Evolutionary conservation across 495 filamentous ascomycete genomes (phyloP).

Genomic region (Penicillium pancosmium): DNA sequence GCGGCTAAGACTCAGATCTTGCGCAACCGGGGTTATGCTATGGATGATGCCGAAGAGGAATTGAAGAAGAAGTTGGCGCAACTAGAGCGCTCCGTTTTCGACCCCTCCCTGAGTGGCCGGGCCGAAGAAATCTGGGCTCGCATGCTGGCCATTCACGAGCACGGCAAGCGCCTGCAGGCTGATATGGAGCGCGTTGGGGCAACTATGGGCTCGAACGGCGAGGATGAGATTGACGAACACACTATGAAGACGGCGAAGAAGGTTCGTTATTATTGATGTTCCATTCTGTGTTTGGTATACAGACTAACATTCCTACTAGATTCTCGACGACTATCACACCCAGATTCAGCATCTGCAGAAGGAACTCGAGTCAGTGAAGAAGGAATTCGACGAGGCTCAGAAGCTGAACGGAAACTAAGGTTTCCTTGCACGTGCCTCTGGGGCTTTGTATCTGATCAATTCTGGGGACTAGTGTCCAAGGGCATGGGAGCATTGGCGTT

Average conservation of each 20-base stretch:
- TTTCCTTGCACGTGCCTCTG: slow-evolving; percentile 1
- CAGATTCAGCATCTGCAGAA: slow-evolving; percentile 85
- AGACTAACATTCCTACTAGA: slow-evolving; percentile 52
- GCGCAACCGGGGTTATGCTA: slow-evolving; percentile 87
- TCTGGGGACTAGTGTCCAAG: slow-evolving; percentile 20
- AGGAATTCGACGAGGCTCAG: slow-evolving; percentile 79
- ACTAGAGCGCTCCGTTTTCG: slow-evolving; percentile 75
- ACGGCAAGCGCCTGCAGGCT: slow-evolving; percentile 73
- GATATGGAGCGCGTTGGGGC: slow-evolving; percentile 71
- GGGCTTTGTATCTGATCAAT: slow-evolving; percentile 15
- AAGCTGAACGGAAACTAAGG: slow-evolving; percentile 38
- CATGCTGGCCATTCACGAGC: slow-evolving; percentile 81
- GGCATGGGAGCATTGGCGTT: slow-evolving; percentile 35
- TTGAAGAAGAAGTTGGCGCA: slow-evolving; percentile 79
- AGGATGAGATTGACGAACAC: slow-evolving; percentile 71
- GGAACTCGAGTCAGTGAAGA: slow-evolving; percentile 75
- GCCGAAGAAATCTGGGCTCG: slow-evolving; percentile 97
- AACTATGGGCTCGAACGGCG: slow-evolving; percentile 48
- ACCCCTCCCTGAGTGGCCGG: slow-evolving; percentile 80
- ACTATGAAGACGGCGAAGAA: slow-evolving; percentile 80
- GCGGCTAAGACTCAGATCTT: slow-evolving; percentile 91
- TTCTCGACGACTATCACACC: slow-evolving; percentile 85
- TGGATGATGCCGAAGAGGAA: slow-evolving; percentile 89
- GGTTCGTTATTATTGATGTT: slow-evolving; percentile 52
- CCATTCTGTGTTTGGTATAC: not conserved